phyloP scores from a whole-genome alignment of 768 basidiomycete species.

The Mycena vitilis region DNA sequence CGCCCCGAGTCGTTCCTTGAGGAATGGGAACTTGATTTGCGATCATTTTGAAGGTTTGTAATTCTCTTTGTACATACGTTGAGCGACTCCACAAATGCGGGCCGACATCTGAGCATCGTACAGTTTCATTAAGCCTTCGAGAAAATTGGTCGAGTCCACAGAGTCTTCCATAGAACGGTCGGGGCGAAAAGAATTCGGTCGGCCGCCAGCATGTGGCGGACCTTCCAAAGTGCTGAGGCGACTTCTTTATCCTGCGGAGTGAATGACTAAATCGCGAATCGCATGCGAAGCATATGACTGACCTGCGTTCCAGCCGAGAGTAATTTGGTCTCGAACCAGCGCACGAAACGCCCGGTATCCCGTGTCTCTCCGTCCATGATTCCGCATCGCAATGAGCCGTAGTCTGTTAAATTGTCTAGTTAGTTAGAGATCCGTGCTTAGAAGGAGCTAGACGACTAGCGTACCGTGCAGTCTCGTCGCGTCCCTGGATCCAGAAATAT shows the following conservation, averaged over 20 bases:
- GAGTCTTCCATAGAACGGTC: conserved; percentile 21
- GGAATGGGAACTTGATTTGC: no score
- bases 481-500: no score
- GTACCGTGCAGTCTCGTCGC: conserved; percentile 31
- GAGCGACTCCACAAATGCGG: no score
- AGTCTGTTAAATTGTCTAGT: conserved; percentile 23
- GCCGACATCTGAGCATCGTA: no score
- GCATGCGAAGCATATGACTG: not conserved
- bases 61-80: no score
- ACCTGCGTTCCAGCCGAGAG: conserved; percentile 11
- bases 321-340: conserved; percentile 18
- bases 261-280: not conserved
- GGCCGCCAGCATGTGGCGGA: conserved; percentile 37
- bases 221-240: conserved; percentile 35
- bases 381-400: conserved; percentile 28
- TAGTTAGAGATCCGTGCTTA: not conserved
- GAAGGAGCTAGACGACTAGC: not conserved
- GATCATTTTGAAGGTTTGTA: no score
- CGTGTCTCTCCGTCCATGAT: conserved; percentile 30
- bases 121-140: not conserved
- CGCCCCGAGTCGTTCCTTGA: no score
- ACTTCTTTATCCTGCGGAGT: conserved; percentile 25
- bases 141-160: conserved; percentile 24
- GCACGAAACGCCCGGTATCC: conserved; percentile 3
- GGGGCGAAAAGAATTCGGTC: conserved; percentile 27